Conservation (phyloP, 1,139 yeast species). For the Blastobotrys elegans region DNA sequence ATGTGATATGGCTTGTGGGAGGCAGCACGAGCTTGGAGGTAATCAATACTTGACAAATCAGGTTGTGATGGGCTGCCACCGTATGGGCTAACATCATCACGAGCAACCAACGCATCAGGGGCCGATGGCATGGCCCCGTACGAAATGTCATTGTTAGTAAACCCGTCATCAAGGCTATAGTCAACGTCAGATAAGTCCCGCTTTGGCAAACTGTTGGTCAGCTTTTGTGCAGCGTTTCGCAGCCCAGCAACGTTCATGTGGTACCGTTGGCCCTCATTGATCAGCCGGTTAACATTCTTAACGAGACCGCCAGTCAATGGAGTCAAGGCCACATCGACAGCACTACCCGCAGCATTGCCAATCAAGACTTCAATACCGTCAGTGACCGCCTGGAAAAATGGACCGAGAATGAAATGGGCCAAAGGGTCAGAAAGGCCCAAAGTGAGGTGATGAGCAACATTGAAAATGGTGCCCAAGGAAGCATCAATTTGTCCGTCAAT, state of each 20-base stretch:
- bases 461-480: constrained; percentile 25
- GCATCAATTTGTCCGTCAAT: constrained; percentile 34
- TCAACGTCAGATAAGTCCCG: neutral
- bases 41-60: no score
- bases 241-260: constrained; percentile 15
- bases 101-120: neutral
- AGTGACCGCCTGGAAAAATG: constrained; percentile 31
- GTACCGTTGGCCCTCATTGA: constrained; percentile 17
- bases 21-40: neutral
- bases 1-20: neutral
- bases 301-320: constrained; percentile 16
- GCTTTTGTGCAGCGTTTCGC: neutral
- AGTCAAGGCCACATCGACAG: constrained; percentile 15
- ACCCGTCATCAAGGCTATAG: neutral
- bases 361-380: constrained; percentile 32
- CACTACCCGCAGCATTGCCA: constrained; percentile 23
- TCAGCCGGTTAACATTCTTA: constrained; percentile 14
- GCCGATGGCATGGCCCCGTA: neutral
- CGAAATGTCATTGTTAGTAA: neutral
- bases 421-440: constrained; percentile 26
- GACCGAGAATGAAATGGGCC: constrained; percentile 28
- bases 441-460: constrained; percentile 24
- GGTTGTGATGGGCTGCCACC: neutral
- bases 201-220: constrained; percentile 1
- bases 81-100: neutral